A percentile compares a stretch with the other conserved stretches of the same genome.
phyloP scores from a whole-genome alignment of 768 basidiomycete species.

The Trametopsis cervina region DNA sequence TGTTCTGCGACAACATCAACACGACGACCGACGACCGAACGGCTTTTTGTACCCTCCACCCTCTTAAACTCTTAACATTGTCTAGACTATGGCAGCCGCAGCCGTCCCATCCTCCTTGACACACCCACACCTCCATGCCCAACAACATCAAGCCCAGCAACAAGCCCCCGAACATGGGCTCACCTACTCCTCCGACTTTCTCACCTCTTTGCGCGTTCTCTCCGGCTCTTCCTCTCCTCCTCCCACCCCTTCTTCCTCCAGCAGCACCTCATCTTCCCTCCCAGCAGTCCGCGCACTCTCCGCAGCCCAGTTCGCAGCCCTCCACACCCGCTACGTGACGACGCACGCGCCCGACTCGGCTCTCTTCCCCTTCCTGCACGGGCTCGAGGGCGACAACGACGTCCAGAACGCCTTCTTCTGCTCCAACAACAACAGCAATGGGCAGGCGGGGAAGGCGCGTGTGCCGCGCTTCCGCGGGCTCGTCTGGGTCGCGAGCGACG shows the following conservation, averaged over 20 bases:
- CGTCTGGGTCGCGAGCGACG: conserved; percentile 77
- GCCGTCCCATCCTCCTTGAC: too few species aligned
- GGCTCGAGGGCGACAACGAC: conserved; percentile 73
- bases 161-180: conserved; percentile 6
- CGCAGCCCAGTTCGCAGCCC: conserved; percentile 43
- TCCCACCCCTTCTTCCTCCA: conserved; percentile 16
- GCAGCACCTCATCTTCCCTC: conserved; percentile 21
- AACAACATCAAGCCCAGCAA: conserved; percentile 1
- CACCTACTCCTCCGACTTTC: conserved; percentile 6
- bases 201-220: conserved; percentile 17
- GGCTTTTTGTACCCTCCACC: not conserved
- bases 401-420: conserved; percentile 81
- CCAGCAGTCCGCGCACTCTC: conserved; percentile 31
- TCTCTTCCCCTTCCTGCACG: conserved; percentile 87
- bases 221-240: too few species aligned
- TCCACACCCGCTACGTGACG: conserved; percentile 58
- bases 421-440: conserved; percentile 14
- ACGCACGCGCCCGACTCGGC: conserved; percentile 73
- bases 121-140: not conserved
- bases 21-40: too few species aligned
- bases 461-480: conserved; percentile 53
- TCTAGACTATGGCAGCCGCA: not conserved
- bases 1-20: not conserved
- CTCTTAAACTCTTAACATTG: not conserved
- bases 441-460: conserved; percentile 9